phyloP scores from a whole-genome alignment of 1,139 yeast species.

The Scheffersomyces insectosa region DNA sequence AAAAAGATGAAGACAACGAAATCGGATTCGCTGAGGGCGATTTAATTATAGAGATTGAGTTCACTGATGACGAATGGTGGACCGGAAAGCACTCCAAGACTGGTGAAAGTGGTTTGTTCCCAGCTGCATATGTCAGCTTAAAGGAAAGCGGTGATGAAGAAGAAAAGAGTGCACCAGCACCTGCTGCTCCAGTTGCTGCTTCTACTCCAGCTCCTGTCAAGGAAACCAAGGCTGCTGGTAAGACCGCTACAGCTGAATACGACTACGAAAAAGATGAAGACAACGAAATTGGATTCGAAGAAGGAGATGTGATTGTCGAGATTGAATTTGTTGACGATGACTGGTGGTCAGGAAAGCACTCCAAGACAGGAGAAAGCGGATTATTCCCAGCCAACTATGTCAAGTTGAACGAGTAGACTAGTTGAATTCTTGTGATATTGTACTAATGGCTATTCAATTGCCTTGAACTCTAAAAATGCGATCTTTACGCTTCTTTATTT shows the following conservation, averaged over 20 bases:
- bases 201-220: constrained; percentile 13
- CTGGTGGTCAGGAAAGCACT: constrained; percentile 91
- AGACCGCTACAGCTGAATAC: constrained; percentile 74
- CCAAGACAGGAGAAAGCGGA: constrained; percentile 68
- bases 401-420: constrained; percentile 27
- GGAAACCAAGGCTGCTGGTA: constrained; percentile 32
- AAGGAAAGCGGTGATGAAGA: constrained; percentile 21
- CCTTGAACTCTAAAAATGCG: too few species aligned
- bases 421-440: background rate
- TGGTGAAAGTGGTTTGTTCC: constrained; percentile 70
- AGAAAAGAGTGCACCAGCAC: constrained; percentile 13
- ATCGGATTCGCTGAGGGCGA: constrained; percentile 68
- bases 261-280: constrained; percentile 90
- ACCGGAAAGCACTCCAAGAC: constrained; percentile 61
- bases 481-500: background rate
- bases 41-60: constrained; percentile 60
- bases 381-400: constrained; percentile 94
- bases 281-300: constrained; percentile 74
- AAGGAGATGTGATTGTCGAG: constrained; percentile 78
- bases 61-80: constrained; percentile 85
- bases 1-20: constrained; percentile 76
- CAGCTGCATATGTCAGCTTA: constrained; percentile 64
- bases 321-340: constrained; percentile 91
- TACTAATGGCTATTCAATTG: background rate
- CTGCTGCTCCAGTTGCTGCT: constrained; percentile 22